These are phyloP conservation scores for Trichoderma breve DNA, from an alignment of 2,329 filamentous ascomycete genomes.

Conservation along the genomic window DNA sequence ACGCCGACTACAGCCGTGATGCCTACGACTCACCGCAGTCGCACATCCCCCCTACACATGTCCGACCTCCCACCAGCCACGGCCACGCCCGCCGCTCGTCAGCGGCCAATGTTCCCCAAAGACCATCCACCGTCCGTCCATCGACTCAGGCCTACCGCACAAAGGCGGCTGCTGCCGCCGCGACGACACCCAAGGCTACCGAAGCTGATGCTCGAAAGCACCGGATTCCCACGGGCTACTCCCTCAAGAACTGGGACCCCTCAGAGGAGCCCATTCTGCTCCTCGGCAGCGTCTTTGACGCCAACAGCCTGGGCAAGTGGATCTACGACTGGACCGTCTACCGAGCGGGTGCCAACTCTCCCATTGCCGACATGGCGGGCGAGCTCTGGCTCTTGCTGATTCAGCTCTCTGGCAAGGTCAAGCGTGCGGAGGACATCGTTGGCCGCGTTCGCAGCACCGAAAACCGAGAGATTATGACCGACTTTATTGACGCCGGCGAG, in stretches of 20 bases:
- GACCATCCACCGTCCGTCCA: conserved; percentile 53
- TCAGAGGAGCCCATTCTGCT: conserved; percentile 90
- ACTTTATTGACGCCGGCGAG: conserved; percentile 87
- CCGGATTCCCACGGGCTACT: conserved; percentile 84
- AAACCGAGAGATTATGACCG: conserved; percentile 77
- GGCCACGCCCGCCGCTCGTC: conserved; percentile 48
- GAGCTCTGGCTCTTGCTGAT: conserved; percentile 95
- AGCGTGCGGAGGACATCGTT: conserved; percentile 78
- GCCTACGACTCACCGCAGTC: conserved; percentile 34
- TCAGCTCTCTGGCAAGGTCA: conserved; percentile 89
- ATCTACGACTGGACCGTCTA: conserved; percentile 99
- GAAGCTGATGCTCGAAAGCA: conserved; percentile 61
- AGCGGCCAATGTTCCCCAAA: conserved; percentile 46
- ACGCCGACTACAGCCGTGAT: conserved; percentile 38
- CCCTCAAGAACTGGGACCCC: conserved; percentile 97
- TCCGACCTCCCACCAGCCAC: conserved; percentile 43
- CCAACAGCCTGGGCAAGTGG: conserved; percentile 97
- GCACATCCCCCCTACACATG: conserved; percentile 28
- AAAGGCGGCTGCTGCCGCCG: conserved; percentile 31
- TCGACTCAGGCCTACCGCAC: conserved; percentile 30
- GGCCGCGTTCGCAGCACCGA: conserved; percentile 69
- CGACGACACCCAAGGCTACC: conserved; percentile 49
- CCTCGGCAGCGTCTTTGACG: conserved; percentile 92
- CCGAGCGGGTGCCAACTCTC: conserved; percentile 75
- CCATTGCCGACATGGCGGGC: conserved; percentile 86